Evolutionary conservation across 768 basidiomycete species (phyloP), one percentile per base, ranked within the genome.

Genomic region (Nevesoporus exiguus): DNA sequence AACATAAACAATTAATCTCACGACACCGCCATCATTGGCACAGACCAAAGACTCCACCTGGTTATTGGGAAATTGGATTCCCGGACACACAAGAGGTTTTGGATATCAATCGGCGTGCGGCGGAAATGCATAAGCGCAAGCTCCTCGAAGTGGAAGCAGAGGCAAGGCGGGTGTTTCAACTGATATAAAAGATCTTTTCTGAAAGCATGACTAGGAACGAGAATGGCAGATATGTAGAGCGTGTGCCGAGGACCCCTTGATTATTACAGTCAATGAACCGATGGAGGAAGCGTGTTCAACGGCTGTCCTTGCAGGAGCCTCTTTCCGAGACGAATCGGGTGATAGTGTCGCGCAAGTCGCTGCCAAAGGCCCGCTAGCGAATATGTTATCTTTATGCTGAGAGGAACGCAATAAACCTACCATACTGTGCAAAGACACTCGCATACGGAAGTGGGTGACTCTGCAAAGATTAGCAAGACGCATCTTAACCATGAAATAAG

Each of bases 11-110:
- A 57, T 72, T 76, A 7, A 85, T 91, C 47, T 90, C 87, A 34
- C 77, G 85, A 29, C 89, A 91, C 67, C 77, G 87, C 15, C 78
- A 84, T 54, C 77, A 84, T 19, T 92, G 88, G 89, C 76, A 76
- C 27, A 77, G 82, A 43, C 77, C 84, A 1, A 79, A 76, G 47
- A 93, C 91, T 2, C 94, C 94, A 11, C 92, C 91, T 1, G 84
- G 83, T 15, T 96, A 90, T 70, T 95, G 93, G 90, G 77, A 86
- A 52, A 93, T 95, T 53, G 92, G 88, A 1, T 95, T 98, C 66
- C 94, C 94, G 1, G 76, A 77, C 59, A 94, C 93, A 4, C 93
- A 95, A 68, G 83, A 91, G 64, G 85, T 83, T 15, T 78, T 76
- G 43, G 78, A 78, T 50, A 93, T 96, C 61, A 96, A 96, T 67